These are phyloP conservation scores for Babesia microti DNA, from an alignment of 169 alveolate species.

Conservation along the genomic window DNA sequence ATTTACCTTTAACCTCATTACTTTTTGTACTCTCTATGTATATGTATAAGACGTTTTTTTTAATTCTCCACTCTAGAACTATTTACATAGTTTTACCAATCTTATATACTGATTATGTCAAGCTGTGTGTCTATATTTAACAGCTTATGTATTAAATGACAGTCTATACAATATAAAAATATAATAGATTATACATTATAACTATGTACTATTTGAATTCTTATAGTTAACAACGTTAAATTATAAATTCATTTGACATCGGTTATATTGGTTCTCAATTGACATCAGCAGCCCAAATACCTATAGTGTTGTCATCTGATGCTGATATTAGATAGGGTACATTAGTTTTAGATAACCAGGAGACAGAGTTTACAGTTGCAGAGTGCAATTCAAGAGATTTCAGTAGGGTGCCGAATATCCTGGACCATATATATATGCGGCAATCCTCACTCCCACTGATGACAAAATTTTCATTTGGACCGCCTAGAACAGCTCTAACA, in stretches of 20 bases:
- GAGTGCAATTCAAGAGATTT: constrained; percentile 64
- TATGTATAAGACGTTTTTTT: too few relatives aligned
- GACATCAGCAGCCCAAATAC: constrained; percentile 49
- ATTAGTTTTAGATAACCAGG: constrained; percentile 51
- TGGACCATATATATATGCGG: constrained; percentile 74
- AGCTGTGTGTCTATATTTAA: neutral
- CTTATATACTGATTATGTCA: too few relatives aligned
- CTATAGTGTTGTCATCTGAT: constrained; percentile 56
- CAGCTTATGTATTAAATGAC: neutral
- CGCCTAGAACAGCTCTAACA: constrained; percentile 70
- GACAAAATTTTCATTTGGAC: constrained; percentile 63
- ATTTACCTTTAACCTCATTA: too few relatives aligned
- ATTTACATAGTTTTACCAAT: too few relatives aligned
- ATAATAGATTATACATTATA: neutral
- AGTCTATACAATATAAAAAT: neutral
- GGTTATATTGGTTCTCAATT: neutral
- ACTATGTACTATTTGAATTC: neutral
- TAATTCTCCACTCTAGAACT: too few relatives aligned
- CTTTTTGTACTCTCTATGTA: too few relatives aligned
- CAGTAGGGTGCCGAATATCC: constrained; percentile 60
- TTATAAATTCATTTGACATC: neutral
- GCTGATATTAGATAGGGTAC: constrained; percentile 47
- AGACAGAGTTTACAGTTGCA: constrained; percentile 69
- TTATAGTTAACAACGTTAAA: neutral
- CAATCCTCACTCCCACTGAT: constrained; percentile 75